These are phyloP conservation scores for Carnegiea gigantea DNA, from an alignment of 179 eudicot genomes.

Conservation along the genomic window DNA sequence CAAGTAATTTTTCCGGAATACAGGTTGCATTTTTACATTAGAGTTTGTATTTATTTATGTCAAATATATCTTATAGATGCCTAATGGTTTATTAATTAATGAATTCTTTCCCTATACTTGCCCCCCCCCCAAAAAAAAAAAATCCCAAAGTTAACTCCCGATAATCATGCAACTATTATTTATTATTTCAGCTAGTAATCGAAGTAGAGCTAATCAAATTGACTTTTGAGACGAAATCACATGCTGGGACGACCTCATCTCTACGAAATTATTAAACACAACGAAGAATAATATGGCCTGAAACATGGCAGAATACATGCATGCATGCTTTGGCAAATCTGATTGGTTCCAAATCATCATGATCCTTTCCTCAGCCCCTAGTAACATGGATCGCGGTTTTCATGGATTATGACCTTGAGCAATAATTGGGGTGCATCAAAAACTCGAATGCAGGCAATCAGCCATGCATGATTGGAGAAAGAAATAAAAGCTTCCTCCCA, in stretches of 20 bases:
- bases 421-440: background rate
- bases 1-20: no score
- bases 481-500: background rate
- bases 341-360: background rate
- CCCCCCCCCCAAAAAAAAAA: no score
- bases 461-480: background rate
- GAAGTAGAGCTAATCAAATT: background rate
- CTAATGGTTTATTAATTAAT: no score
- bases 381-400: constrained; percentile 16
- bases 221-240: background rate
- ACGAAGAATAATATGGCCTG: constrained; percentile 7
- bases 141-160: no score
- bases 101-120: no score
- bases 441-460: background rate
- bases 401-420: background rate
- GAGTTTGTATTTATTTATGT: no score
- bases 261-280: background rate
- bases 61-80: no score
- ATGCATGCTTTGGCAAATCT: constrained; percentile 3
- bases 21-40: no score
- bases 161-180: no score
- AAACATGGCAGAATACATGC: constrained; percentile 7
- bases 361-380: background rate
- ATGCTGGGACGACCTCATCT: background rate
- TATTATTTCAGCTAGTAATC: background rate